Evolutionary conservation across 176 grass and related monocot species (phyloP).

Genomic region (Rhipidocladum racemiflorum): DNA sequence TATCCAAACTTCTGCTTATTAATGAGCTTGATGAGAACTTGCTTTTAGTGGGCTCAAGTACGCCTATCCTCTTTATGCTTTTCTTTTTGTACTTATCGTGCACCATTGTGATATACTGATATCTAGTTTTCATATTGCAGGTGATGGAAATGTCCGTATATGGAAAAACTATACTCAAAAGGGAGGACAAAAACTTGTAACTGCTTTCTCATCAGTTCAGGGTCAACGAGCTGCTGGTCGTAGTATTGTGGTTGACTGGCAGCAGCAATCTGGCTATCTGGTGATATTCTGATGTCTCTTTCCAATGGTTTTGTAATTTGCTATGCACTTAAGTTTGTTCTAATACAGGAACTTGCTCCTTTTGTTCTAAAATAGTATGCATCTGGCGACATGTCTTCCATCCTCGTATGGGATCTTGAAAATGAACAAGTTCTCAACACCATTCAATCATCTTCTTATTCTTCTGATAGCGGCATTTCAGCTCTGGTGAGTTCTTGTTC

Average conservation of each 20-base stretch:
- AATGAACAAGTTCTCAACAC: slow-evolving; percentile 71
- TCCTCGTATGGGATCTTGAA: slow-evolving; percentile 88
- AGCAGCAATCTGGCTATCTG: slow-evolving; percentile 91
- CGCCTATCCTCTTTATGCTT: slow-evolving; percentile 4
- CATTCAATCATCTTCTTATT: slow-evolving; percentile 60
- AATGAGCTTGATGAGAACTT: slow-evolving; percentile 98
- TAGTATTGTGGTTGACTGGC: slow-evolving; percentile 78
- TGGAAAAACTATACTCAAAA: slow-evolving; percentile 84
- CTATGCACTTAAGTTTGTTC: slow-evolving; percentile 5
- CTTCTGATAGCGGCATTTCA: slow-evolving; percentile 64
- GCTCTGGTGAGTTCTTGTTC: slow-evolving; percentile 57
- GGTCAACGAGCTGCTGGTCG: slow-evolving; percentile 54
- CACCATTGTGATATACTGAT: background rate
- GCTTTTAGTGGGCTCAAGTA: slow-evolving; percentile 91
- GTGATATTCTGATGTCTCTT: slow-evolving; percentile 39
- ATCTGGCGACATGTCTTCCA: slow-evolving; percentile 72
- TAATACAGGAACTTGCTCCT: slow-evolving; percentile 15
- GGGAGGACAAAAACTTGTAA: slow-evolving; percentile 79
- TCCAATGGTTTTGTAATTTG: background rate
- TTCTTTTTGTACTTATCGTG: background rate
- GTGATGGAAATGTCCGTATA: slow-evolving; percentile 87
- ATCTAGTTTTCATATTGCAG: slow-evolving; percentile 44
- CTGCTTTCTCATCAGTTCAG: slow-evolving; percentile 86
- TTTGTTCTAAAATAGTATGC: slow-evolving; percentile 66
- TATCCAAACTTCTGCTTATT: slow-evolving; percentile 80